A percentile compares a stretch with the other conserved stretches of the same genome.
Evolutionary conservation across 768 basidiomycete species (phyloP).

Genomic region (Mycena amicta): DNA sequence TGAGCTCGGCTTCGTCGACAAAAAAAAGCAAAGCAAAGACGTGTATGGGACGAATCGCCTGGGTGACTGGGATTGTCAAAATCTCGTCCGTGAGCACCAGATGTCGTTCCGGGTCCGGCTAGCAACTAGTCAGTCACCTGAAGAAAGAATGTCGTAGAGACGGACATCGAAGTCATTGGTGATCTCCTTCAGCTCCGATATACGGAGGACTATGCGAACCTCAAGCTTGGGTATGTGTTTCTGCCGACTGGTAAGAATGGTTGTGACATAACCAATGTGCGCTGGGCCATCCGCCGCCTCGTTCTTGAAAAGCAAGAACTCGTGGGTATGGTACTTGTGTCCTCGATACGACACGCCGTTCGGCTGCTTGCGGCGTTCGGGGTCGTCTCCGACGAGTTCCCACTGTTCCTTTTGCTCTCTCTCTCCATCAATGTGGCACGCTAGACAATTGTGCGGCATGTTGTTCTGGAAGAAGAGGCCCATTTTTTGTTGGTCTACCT

Average conservation of each 20-base stretch:
- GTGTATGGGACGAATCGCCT: constrained; percentile 41
- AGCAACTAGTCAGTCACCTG: not conserved
- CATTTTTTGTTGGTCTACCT: constrained; percentile 36
- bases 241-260: constrained; percentile 29
- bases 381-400: constrained; percentile 25
- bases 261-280: constrained; percentile 54
- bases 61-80: constrained; percentile 31
- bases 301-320: constrained; percentile 54
- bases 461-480: constrained; percentile 24
- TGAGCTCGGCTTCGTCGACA: constrained; percentile 33
- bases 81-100: constrained; percentile 59
- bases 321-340: constrained; percentile 57
- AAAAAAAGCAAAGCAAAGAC: constrained; percentile 48
- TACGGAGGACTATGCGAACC: constrained; percentile 53
- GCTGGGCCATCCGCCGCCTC: constrained; percentile 51
- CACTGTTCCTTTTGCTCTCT: constrained; percentile 31
- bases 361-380: constrained; percentile 27
- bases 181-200: constrained; percentile 39
- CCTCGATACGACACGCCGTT: constrained; percentile 51
- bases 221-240: constrained; percentile 28
- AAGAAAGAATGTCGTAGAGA: not conserved
- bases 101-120: constrained; percentile 51
- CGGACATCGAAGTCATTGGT: constrained; percentile 4
- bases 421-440: constrained; percentile 43
- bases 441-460: constrained; percentile 57